Evolutionary conservation across 2,329 filamentous ascomycete genomes (phyloP).

Genomic region (Periconia sp.): DNA sequence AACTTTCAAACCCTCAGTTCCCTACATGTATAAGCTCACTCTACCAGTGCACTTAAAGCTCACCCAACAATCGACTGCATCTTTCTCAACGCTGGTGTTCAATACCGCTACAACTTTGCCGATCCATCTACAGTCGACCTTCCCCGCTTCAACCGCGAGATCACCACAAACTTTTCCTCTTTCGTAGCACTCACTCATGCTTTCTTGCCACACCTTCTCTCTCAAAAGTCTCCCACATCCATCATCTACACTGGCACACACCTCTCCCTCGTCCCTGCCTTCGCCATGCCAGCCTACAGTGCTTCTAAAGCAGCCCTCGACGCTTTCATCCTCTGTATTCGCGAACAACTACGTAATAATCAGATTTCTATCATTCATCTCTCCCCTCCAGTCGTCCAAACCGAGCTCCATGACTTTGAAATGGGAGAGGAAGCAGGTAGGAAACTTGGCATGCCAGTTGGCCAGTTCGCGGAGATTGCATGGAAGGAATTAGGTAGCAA

Average conservation of each 20-base stretch:
- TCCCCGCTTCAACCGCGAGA: conserved; percentile 47
- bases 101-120: conserved; percentile 56
- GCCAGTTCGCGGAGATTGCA: conserved; percentile 52
- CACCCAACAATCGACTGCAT: conserved; percentile 63
- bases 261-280: conserved; percentile 56
- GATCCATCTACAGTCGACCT: conserved; percentile 54
- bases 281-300: conserved; percentile 58
- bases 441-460: conserved; percentile 57
- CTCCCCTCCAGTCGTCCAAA: conserved; percentile 51
- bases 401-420: conserved; percentile 57
- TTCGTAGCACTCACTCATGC: conserved; percentile 53
- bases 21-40: conserved; percentile 2
- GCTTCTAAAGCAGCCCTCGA: conserved; percentile 62
- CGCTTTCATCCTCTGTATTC: conserved; percentile 53
- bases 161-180: conserved; percentile 58
- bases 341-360: conserved; percentile 49
- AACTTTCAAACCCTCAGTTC: conserved; percentile 5
- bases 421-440: conserved; percentile 52
- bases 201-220: conserved; percentile 54
- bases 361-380: conserved; percentile 56
- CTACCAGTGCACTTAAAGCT: conserved; percentile 34
- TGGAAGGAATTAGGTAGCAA: conserved; percentile 52
- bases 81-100: conserved; percentile 64
- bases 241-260: conserved; percentile 49
- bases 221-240: conserved; percentile 25